Evolutionary conservation across 1,139 yeast species (phyloP).

Genomic region (Saccharomyces pastorianus): DNA sequence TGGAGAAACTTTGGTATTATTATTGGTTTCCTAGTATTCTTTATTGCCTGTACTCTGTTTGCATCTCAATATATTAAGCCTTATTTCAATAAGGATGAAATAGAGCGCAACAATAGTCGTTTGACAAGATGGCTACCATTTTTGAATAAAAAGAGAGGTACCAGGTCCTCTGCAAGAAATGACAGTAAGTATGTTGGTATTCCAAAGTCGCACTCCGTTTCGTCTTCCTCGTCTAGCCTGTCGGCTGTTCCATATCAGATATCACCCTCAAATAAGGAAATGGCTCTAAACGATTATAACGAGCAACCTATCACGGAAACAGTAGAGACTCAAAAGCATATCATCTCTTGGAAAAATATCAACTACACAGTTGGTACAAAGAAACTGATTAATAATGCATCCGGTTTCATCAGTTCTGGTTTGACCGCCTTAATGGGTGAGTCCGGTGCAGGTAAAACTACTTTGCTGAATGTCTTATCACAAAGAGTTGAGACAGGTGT

Average conservation of each 20-base stretch:
- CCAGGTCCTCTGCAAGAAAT: not conserved
- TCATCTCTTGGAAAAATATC: constrained; percentile 40
- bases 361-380: constrained; percentile 37
- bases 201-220: constrained; percentile 4
- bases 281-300: not conserved
- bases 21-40: constrained; percentile 19
- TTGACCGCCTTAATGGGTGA: constrained; percentile 52
- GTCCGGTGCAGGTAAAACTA: constrained; percentile 58
- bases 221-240: constrained; percentile 5
- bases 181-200: not conserved
- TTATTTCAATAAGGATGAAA: constrained; percentile 23
- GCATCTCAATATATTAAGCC: constrained; percentile 32
- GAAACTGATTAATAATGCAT: constrained; percentile 38
- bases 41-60: constrained; percentile 28
- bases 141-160: not conserved
- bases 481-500: constrained; percentile 44
- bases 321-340: constrained; percentile 39
- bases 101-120: constrained; percentile 8
- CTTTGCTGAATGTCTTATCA: constrained; percentile 45
- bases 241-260: not conserved
- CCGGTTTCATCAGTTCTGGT: constrained; percentile 48
- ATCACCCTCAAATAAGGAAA: not conserved
- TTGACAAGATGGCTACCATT: constrained; percentile 6
- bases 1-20: constrained; percentile 43
- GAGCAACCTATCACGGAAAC: constrained; percentile 12